phyloP scores from a whole-genome alignment of 2,329 filamentous ascomycete species.

The Colletotrichum brevisporum region DNA sequence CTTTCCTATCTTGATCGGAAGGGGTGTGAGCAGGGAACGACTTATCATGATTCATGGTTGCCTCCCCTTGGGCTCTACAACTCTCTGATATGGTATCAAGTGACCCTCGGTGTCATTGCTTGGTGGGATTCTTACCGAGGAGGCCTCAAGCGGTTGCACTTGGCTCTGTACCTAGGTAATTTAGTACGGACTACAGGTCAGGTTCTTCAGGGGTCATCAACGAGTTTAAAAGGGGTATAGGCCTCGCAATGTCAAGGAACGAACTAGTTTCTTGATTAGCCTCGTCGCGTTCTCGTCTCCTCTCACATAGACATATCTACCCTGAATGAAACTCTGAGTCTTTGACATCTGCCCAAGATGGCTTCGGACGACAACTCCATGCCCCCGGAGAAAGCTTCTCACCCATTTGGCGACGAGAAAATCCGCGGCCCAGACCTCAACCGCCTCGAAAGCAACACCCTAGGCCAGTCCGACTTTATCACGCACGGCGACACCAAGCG shows the following conservation, averaged over 20 bases:
- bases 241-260: too few relatives aligned
- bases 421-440: not conserved
- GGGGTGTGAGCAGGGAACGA: not conserved
- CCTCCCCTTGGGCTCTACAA: conserved; percentile 1
- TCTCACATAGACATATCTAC: too few relatives aligned
- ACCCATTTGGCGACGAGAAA: not conserved
- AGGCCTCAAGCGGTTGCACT: too few relatives aligned
- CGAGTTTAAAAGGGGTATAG: too few relatives aligned
- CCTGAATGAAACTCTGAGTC: too few relatives aligned
- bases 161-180: too few relatives aligned
- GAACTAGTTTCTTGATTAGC: too few relatives aligned
- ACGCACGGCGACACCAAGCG: not conserved
- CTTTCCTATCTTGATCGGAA: conserved; percentile 22
- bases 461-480: not conserved
- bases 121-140: too few relatives aligned
- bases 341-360: too few relatives aligned
- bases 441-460: conserved; percentile 5
- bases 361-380: not conserved
- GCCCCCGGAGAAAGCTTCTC: not conserved
- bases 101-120: not conserved
- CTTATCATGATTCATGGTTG: conserved; percentile 1
- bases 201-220: too few relatives aligned
- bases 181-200: too few relatives aligned
- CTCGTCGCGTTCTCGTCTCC: too few relatives aligned
- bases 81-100: conserved; percentile 3